Evolutionary conservation across 495 filamentous ascomycete genomes (phyloP), one percentile per base, ranked within the genome.

Genomic region (Jackrogersella minutella): DNA sequence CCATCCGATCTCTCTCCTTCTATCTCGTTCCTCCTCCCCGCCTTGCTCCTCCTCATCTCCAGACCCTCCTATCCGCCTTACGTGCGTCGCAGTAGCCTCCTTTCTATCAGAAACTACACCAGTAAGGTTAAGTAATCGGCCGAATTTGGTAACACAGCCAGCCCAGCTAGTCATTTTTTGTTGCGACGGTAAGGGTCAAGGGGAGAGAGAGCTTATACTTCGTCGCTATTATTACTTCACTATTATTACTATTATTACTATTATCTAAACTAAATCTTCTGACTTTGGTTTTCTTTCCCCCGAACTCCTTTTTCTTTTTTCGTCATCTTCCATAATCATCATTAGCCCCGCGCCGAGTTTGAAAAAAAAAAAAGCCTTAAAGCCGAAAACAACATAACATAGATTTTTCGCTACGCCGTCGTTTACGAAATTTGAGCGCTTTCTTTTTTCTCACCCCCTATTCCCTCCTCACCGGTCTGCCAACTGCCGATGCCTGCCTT

Each of bases 401-500:
- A 53, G 55, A 46, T 46, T 46, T 57, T 30, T 62, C 57, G 36
- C 57, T 49, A 61, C 50, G 36, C n/a, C 41, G 50, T 55, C 50
- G 26, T 40, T 43, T 56, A 31, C 57, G n/a, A n/a, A 44, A 43
- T 26, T 33, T 50, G 34, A 58, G 9, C 36, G 58, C 40, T 65
- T 5, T 61, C 24, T 30, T 26, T 31, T 41, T 47, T 17, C 0
- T 30, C 40, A 1, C 26, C 21, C 10, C 50, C 49, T 49, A n/a
- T 24, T 40, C 37, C 28, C 49, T 14, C 39, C 46, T 24, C 14
- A 11, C 55, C 55, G 41, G 17, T 28, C 46, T 60, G 3, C 56
- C 50, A 66, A 70, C 62, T 70, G 67, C 67, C 67, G 67, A 70
- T 65, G 67, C 58, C 52, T 70, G 49, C 52, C 51, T 58, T 54